phyloP scores from a whole-genome alignment of 1,284 basidiomycete species.

The Ceratobasidium papillatum region DNA sequence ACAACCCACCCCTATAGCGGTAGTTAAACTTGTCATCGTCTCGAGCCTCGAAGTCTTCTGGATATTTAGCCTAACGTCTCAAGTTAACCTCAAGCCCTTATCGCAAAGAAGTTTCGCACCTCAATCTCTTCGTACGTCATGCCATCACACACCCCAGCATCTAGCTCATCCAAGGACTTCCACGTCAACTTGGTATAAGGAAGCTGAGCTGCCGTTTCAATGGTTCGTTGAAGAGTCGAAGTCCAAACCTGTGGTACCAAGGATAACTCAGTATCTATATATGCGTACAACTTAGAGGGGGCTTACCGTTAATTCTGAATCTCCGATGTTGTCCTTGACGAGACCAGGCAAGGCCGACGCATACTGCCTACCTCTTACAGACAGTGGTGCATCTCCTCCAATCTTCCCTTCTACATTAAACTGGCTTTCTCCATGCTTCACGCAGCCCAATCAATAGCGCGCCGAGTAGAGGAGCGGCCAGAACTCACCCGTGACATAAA shows the following conservation, averaged over 20 bases:
- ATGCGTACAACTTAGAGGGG: slow-evolving; percentile 43
- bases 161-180: slow-evolving; percentile 98
- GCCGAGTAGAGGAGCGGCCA: not conserved
- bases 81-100: not conserved
- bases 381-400: slow-evolving; percentile 92
- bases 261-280: not conserved
- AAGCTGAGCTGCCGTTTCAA: slow-evolving; percentile 86
- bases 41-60: slow-evolving; percentile 98
- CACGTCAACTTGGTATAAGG: slow-evolving; percentile 95
- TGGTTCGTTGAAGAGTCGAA: slow-evolving; percentile 91
- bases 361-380: slow-evolving; percentile 85
- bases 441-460: slow-evolving; percentile 26
- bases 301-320: slow-evolving; percentile 83
- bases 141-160: slow-evolving; percentile 98
- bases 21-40: slow-evolving; percentile 99
- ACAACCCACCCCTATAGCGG: slow-evolving; percentile 78
- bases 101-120: slow-evolving; percentile 55
- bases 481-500: slow-evolving; percentile 88
- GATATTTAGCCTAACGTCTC: slow-evolving; percentile 80
- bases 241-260: slow-evolving; percentile 81
- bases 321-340: slow-evolving; percentile 90
- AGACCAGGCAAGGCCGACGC: slow-evolving; percentile 85
- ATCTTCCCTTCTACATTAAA: slow-evolving; percentile 98
- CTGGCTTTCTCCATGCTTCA: slow-evolving; percentile 98
- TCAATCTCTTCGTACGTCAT: slow-evolving; percentile 99